These are phyloP conservation scores for Coemansia sp. DNA, from an alignment of 192 early-diverging fungal genomes.

Conservation along the genomic window DNA sequence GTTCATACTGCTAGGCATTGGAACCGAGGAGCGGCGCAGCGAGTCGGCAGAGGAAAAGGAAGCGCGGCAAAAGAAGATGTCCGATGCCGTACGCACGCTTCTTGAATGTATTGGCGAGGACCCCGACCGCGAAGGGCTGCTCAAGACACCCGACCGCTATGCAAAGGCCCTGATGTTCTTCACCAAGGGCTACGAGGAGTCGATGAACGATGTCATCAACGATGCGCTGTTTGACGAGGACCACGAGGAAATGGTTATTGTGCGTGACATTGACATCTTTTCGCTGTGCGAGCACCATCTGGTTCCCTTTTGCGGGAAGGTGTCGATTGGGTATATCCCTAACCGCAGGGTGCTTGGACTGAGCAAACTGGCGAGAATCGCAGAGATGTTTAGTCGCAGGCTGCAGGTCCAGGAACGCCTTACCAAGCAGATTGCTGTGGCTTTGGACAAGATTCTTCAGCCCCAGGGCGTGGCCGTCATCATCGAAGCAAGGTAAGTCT, in stretches of 20 bases:
- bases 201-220: constrained; percentile 87
- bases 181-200: constrained; percentile 98
- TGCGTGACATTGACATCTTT: constrained; percentile 94
- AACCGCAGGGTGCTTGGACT: constrained; percentile 93
- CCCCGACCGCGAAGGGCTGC: constrained; percentile 87
- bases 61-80: constrained; percentile 73
- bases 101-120: constrained; percentile 96
- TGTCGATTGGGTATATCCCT: constrained; percentile 96
- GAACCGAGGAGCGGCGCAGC: constrained; percentile 75
- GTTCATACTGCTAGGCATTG: constrained; percentile 61
- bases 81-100: constrained; percentile 84
- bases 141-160: constrained; percentile 95
- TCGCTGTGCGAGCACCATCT: constrained; percentile 99
- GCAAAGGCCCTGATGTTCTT: constrained; percentile 98
- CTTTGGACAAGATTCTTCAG: constrained; percentile 88
- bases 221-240: constrained; percentile 97
- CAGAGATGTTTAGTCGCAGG: constrained; percentile 96
- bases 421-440: constrained; percentile 95
- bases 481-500: constrained; percentile 86
- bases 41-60: constrained; percentile 77
- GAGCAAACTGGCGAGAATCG: constrained; percentile 95
- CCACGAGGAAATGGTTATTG: constrained; percentile 99
- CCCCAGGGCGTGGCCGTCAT: constrained; percentile 97
- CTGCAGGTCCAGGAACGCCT: constrained; percentile 97
- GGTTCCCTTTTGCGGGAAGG: constrained; percentile 98